Evolutionary conservation across 1,284 basidiomycete species (phyloP).

Genomic region (Tilletiopsis washingtonensis): DNA sequence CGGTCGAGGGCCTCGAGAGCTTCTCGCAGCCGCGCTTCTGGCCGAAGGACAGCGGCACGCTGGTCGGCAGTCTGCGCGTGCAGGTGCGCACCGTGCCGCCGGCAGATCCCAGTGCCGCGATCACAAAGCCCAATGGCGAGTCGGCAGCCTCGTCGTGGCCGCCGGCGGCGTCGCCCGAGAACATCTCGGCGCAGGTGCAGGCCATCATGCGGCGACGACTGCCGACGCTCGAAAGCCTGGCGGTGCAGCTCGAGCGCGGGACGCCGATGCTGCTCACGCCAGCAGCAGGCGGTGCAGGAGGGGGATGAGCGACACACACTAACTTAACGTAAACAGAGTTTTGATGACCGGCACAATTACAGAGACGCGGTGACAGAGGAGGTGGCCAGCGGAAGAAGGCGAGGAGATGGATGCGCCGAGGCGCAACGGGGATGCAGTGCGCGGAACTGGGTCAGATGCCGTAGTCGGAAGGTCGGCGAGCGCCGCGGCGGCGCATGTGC

Average conservation of each 20-base stretch:
- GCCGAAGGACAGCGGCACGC: conserved; percentile 79
- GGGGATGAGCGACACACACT: too few species aligned
- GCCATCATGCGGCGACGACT: conserved; percentile 24
- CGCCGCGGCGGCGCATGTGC: too few species aligned
- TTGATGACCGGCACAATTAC: too few species aligned
- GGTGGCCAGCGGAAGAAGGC: too few species aligned
- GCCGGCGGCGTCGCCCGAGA: conserved; percentile 18
- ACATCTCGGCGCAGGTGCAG: conserved; percentile 22
- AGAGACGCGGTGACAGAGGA: too few species aligned
- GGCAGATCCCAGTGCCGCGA: conserved; percentile 23
- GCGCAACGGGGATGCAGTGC: too few species aligned
- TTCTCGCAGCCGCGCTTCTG: conserved; percentile 82
- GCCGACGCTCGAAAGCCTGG: conserved; percentile 25
- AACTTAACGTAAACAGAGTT: too few species aligned
- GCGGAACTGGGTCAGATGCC: too few species aligned
- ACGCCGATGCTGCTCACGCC: too few species aligned
- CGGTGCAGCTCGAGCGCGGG: conserved; percentile 28
- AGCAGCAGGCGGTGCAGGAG: too few species aligned
- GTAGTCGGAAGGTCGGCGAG: too few species aligned
- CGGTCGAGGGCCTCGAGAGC: conserved; percentile 64
- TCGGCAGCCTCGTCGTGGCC: conserved; percentile 4
- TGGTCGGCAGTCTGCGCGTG: conserved; percentile 70
- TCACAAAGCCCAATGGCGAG: conserved; percentile 1
- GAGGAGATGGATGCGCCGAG: too few species aligned
- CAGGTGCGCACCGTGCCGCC: conserved; percentile 25